Base-by-base conservation (phyloP, 371 early-diverging fungal species). In the Mucor irregularis region DNA sequence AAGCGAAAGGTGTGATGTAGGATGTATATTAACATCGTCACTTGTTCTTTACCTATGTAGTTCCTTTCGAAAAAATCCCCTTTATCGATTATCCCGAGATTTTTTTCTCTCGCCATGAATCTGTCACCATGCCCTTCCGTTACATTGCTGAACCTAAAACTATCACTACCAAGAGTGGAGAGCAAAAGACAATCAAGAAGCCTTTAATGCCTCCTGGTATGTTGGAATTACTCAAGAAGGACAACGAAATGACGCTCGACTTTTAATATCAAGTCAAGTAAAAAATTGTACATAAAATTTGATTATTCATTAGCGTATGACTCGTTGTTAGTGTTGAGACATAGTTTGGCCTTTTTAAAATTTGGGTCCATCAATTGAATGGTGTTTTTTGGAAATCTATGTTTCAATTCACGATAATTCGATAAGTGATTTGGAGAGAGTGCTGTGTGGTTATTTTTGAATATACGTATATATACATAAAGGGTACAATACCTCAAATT, bases 61-160 rank as follows among this genome's bases (percentile, higher is more conserved):
- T 71, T 31, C 84, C 83, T 33, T 69, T 92, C 63, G 78, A 80
- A 29, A 29, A 88, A 60, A 71, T 92, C 13, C 75, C 80, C 9
- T 92, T 77, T 53, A 79, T 89, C 53, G 92, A 92, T 69, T 76
- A 81, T 43, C 92, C 92, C 3, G 88, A 89, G 45, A 83, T 92
- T 53, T 74, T 71, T 58, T 76, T 92, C 35, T 72, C 82, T 46
- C 85, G 82, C 58, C 75, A 79, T 49, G 90, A 90, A 58, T 83
- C 83, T 8, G 90, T 90, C 5, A 84, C 84, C n/a, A 82, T 92
- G 87, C 86, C 87, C 4, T 88, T 85, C 73, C 74, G 86, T 9
- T 85, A 86, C 45, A 82, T 84, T 61, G 82, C 81, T 21, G 66
- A 73, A 43, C 49, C 55, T 17, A 71, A 78, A 47, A 64, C 66